A percentile compares a stretch with the other conserved stretches of the same genome.
These are phyloP conservation scores for Komagataella mondaviorum DNA, from an alignment of 805 yeast species.

Conservation along the genomic window DNA sequence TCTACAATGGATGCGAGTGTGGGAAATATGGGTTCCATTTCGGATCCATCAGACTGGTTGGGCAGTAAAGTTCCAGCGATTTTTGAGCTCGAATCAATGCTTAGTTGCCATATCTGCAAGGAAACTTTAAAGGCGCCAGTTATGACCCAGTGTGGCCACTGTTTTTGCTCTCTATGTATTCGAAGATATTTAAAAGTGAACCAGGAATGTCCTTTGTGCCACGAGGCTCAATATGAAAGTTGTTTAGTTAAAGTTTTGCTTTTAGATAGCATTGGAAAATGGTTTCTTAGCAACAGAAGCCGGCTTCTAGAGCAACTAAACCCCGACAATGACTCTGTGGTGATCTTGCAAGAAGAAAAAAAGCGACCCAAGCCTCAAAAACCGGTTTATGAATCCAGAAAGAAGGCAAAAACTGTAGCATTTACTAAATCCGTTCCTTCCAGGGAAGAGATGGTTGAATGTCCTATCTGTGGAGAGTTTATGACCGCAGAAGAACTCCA, in stretches of 20 bases:
- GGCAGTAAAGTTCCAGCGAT: conserved; percentile 40
- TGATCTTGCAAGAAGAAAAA: neutral
- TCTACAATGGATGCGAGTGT: neutral
- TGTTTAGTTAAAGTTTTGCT: conserved; percentile 51
- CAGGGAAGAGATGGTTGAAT: conserved; percentile 24
- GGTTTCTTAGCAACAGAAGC: conserved; percentile 31
- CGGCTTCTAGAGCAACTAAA: conserved; percentile 20
- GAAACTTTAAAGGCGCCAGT: conserved; percentile 74
- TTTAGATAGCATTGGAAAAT: conserved; percentile 55
- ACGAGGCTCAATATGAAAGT: conserved; percentile 56
- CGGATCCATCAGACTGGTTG: conserved; percentile 68
- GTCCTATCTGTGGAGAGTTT: conserved; percentile 52
- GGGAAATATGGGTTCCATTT: conserved; percentile 14
- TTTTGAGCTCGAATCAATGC: conserved; percentile 48
- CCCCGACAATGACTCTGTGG: neutral
- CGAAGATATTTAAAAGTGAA: conserved; percentile 50
- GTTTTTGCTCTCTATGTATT: conserved; percentile 82
- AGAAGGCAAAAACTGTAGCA: conserved; percentile 3
- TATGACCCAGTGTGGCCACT: conserved; percentile 74
- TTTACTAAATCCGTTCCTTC: neutral
- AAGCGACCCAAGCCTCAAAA: neutral
- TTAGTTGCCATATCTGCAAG: conserved; percentile 82
- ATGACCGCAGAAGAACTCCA: conserved; percentile 47
- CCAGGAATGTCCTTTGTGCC: conserved; percentile 68
- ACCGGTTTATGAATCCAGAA: neutral